Base-by-base conservation (phyloP, 805 yeast genomes). In the Nakazawaea siamensis region DNA sequence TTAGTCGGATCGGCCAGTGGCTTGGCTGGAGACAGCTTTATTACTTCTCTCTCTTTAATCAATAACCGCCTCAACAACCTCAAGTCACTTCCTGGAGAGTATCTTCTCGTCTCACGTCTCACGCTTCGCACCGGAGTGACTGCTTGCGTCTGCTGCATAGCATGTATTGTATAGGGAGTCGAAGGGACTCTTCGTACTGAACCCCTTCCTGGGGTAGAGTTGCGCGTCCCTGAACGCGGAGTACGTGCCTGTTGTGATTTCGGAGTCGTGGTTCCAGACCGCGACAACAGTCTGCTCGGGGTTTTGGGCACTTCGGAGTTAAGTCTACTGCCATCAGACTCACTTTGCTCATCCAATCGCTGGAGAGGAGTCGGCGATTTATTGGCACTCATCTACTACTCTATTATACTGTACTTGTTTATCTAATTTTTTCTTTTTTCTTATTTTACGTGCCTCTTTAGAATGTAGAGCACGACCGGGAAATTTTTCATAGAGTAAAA, bases 11-110 rank as follows among this genome's bases (percentile, higher is more conserved):
- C 10, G 10, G 10, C 10, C 23, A 20, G 23, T 8, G 23, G 7
- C n/a, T n/a, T n/a, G n/a, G n/a, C n/a, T n/a, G n/a, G n/a, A n/a
- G n/a, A n/a, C n/a, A n/a, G n/a, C n/a, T n/a, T n/a, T n/a, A 11
- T 21, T 21, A 9, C 24, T 4, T 45, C 46, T 33, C 46, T 50
- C 29, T 50, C 54, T 17, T 37, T 26, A 4, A 50, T 43, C 12
- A 58, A 43, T n/a, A 58, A 38, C 36, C 53, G 44, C 6, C 59
- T 60, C 11, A 58, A 40, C 30, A 46, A 15, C 41, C 47, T 24
- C 30, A 58, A 41, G 35, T 58, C 64, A 13, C 41, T 43, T 10
- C 51, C 31, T 2, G 64, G 63, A 6, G 60, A 52, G 28, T 57
- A 58, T 10, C 55, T 34, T 17, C 39, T 43, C 12, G 38, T 35